These are phyloP conservation scores for Tetrastigma voinierianum DNA, from an alignment of 164 flowering plant genomes.

Conservation along the genomic window DNA sequence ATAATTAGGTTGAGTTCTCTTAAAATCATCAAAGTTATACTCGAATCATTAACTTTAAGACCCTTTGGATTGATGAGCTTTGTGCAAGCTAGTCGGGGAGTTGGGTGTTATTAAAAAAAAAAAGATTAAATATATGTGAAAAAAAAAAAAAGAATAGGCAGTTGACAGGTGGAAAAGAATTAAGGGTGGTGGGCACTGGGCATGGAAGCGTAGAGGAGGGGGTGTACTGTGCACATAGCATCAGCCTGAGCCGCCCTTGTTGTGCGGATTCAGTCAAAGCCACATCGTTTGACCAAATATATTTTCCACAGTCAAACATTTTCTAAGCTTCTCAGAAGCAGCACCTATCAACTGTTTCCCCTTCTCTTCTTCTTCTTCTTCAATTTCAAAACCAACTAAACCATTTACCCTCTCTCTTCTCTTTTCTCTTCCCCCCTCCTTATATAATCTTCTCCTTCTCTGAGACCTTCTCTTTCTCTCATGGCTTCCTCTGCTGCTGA, in stretches of 20 bases:
- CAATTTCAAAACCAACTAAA: neutral
- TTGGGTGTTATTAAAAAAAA: too few species aligned
- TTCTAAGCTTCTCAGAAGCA: constrained; percentile 38
- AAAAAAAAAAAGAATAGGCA: too few species aligned
- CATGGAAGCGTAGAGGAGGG: too few species aligned
- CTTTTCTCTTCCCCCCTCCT: constrained; percentile 11
- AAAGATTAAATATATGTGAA: too few species aligned
- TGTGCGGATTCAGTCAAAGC: constrained; percentile 37
- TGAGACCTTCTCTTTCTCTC: neutral
- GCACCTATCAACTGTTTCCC: neutral
- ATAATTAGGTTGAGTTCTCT: too few species aligned
- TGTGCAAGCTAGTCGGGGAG: too few species aligned
- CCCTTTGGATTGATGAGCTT: too few species aligned
- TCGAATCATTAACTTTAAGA: too few species aligned
- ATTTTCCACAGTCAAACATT: constrained; percentile 63
- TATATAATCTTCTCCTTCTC: neutral
- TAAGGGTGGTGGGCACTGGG: too few species aligned
- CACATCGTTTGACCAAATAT: constrained; percentile 50
- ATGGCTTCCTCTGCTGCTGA: constrained; percentile 32
- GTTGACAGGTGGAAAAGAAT: too few species aligned
- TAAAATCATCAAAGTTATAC: too few species aligned
- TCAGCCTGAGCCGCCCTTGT: constrained; percentile 20
- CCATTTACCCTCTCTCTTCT: neutral
- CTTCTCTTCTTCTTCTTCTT: too few species aligned
- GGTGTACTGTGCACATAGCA: neutral